Conservation (phyloP, 2,329 filamentous ascomycete genomes). For the Stachybotrys chlorohalonatus region DNA sequence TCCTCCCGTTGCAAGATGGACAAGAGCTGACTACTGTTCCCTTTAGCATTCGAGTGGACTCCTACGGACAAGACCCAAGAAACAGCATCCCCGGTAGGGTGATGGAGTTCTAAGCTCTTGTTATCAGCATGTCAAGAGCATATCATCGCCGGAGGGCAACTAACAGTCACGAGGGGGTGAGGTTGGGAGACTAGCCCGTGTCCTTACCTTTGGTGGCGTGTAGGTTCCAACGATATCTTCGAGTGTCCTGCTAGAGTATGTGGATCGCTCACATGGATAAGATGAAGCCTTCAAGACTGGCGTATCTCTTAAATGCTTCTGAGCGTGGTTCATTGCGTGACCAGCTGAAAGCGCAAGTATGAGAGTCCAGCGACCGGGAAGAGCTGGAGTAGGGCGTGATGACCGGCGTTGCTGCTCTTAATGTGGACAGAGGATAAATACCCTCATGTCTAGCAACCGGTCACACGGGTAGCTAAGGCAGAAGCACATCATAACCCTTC, state of each 20-base stretch:
- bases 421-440: too few relatives aligned
- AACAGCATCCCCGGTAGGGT: slow-evolving; percentile 16
- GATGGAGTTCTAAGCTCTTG: background rate
- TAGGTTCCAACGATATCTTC: background rate
- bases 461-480: background rate
- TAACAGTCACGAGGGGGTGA: background rate
- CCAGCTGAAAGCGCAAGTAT: too few relatives aligned
- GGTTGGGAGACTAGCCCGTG: background rate
- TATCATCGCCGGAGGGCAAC: too few relatives aligned
- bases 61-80: slow-evolving; percentile 22
- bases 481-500: background rate
- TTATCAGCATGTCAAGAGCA: background rate
- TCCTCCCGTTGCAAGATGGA: background rate
- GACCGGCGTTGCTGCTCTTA: too few relatives aligned
- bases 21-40: slow-evolving; percentile 4
- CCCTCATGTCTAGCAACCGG: too few relatives aligned
- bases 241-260: too few relatives aligned
- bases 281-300: too few relatives aligned
- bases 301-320: too few relatives aligned
- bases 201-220: background rate
- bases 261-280: too few relatives aligned
- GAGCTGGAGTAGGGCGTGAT: too few relatives aligned
- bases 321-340: too few relatives aligned
- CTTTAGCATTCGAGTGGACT: slow-evolving; percentile 30
- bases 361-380: too few relatives aligned